Conservation (phyloP, 2,329 filamentous ascomycete species). For the Myriosclerotinia duriaeana region DNA sequence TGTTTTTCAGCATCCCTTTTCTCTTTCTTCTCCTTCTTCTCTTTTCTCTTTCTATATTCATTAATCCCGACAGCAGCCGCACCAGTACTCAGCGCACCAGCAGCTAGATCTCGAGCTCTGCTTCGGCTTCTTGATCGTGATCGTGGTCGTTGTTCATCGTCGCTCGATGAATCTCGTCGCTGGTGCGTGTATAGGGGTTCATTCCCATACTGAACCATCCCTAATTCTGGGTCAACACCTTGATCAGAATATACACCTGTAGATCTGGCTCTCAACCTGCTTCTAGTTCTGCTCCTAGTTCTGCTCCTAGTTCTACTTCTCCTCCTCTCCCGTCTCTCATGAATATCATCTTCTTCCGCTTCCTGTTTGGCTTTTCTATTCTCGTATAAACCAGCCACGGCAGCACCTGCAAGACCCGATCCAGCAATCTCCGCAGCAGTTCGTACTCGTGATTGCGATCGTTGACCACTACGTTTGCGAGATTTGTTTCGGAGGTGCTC, state of each 20-base stretch:
- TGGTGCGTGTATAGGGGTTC: conserved; percentile 52
- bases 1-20: conserved; percentile 30
- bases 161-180: conserved; percentile 34
- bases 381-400: conserved; percentile 62
- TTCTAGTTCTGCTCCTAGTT: conserved; percentile 38
- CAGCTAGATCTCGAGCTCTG: conserved; percentile 54
- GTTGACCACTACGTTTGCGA: conserved; percentile 45
- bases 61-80: conserved; percentile 64
- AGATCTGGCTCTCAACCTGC: conserved; percentile 52
- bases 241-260: conserved; percentile 49
- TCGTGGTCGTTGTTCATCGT: conserved; percentile 32
- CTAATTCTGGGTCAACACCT: conserved; percentile 62
- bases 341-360: conserved; percentile 42
- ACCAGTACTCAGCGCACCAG: conserved; percentile 54
- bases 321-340: conserved; percentile 26
- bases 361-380: conserved; percentile 61
- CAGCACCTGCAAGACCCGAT: conserved; percentile 59
- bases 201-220: conserved; percentile 66
- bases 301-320: conserved; percentile 38
- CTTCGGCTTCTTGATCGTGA: conserved; percentile 46
- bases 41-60: conserved; percentile 54
- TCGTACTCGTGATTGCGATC: conserved; percentile 45
- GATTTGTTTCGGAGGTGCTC: conserved; percentile 59
- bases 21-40: conserved; percentile 43
- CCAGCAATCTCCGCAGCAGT: conserved; percentile 61